These are phyloP conservation scores for Nakaseomyces uthaithaninus DNA, from an alignment of 1,139 yeast genomes.

Conservation along the genomic window DNA sequence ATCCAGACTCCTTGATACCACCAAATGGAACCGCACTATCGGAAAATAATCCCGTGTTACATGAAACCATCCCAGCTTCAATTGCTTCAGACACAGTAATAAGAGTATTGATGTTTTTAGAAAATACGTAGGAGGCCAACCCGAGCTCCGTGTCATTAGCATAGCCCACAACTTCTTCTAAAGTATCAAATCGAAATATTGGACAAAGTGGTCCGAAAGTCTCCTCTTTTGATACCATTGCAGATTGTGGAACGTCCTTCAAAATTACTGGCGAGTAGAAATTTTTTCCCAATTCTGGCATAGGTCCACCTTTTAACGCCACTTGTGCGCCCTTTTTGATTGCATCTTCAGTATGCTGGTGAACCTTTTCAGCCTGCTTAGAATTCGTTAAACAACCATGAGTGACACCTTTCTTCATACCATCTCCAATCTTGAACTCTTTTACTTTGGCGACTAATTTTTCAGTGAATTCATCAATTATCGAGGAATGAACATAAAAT, in stretches of 20 bases:
- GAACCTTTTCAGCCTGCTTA: conserved; percentile 60
- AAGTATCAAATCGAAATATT: conserved; percentile 52
- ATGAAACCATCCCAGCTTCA: conserved; percentile 76
- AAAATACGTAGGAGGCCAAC: conserved; percentile 72
- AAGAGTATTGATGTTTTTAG: conserved; percentile 53
- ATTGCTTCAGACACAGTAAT: conserved; percentile 62
- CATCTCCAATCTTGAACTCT: conserved; percentile 61
- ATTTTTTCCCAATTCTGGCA: conserved; percentile 59
- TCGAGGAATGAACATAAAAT: conserved; percentile 52
- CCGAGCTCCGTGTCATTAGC: conserved; percentile 71
- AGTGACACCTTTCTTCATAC: conserved; percentile 54
- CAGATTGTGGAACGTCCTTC: conserved; percentile 53
- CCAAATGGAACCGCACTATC: conserved; percentile 74
- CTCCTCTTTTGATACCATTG: conserved; percentile 63
- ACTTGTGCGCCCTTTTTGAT: conserved; percentile 60
- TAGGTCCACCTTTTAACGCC: conserved; percentile 55
- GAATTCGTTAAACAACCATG: conserved; percentile 79
- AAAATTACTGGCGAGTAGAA: conserved; percentile 75
- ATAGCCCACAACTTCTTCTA: conserved; percentile 57
- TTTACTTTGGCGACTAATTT: conserved; percentile 47
- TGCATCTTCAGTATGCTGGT: conserved; percentile 68
- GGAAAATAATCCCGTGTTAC: conserved; percentile 65
- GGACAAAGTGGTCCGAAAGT: conserved; percentile 91
- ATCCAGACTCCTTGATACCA: conserved; percentile 72
- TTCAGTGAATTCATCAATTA: conserved; percentile 52